These are phyloP conservation scores for Mortierella sp. DNA, from an alignment of 371 early-diverging fungal species.

Conservation along the genomic window DNA sequence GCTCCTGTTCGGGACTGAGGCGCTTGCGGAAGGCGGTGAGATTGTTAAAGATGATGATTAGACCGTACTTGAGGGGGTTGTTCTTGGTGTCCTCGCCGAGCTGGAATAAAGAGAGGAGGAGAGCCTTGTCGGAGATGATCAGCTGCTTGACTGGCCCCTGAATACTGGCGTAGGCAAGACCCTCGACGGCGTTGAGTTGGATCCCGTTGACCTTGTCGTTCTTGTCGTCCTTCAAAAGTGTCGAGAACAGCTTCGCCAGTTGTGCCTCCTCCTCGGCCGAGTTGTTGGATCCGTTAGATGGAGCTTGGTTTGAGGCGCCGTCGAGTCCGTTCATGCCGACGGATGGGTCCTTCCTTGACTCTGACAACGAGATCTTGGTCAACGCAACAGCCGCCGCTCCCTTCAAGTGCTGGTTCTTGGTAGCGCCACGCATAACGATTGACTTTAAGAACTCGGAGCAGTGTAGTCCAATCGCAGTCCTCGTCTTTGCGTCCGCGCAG, in stretches of 20 bases:
- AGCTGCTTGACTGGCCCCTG: constrained; percentile 73
- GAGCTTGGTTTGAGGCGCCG: constrained; percentile 18
- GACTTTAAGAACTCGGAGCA: constrained; percentile 70
- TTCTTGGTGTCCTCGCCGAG: constrained; percentile 63
- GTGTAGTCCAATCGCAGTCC: constrained; percentile 67
- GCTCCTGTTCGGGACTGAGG: constrained; percentile 84
- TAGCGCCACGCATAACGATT: constrained; percentile 60
- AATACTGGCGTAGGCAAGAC: constrained; percentile 80
- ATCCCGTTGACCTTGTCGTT: constrained; percentile 49
- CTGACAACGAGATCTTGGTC: constrained; percentile 72
- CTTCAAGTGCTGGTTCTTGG: constrained; percentile 65
- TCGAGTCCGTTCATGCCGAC: constrained; percentile 42
- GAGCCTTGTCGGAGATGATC: constrained; percentile 65
- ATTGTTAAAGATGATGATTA: constrained; percentile 79
- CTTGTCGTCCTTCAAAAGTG: constrained; percentile 59
- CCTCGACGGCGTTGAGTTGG: constrained; percentile 73
- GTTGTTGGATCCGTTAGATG: background rate
- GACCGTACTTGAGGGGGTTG: constrained; percentile 69
- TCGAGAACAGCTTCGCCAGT: constrained; percentile 57
- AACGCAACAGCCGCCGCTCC: constrained; percentile 73
- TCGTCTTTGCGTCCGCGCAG: constrained; percentile 75
- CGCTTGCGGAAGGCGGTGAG: constrained; percentile 78
- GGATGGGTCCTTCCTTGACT: constrained; percentile 57
- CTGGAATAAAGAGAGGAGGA: constrained; percentile 70
- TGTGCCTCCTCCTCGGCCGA: constrained; percentile 44